Percentiles rank a stretch among this genome's conserved stretches.
These are phyloP conservation scores for Penicillium mononematosum DNA, from an alignment of 495 filamentous ascomycete genomes.

Conservation along the genomic window DNA sequence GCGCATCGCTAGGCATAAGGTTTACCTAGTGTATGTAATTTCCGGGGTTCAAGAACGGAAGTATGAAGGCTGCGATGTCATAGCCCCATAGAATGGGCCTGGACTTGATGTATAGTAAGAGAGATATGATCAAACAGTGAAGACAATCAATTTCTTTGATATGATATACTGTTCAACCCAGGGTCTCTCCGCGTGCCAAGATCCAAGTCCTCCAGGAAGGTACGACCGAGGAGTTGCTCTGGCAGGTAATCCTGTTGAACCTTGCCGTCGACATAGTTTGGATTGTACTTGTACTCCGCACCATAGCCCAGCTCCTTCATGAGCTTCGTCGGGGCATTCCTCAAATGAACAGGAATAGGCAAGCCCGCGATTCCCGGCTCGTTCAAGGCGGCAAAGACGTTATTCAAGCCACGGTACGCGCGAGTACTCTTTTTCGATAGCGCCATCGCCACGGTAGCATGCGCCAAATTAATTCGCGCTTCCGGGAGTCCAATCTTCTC, in stretches of 20 bases:
- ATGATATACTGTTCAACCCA: slow-evolving; percentile 32
- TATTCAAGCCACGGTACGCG: slow-evolving; percentile 78
- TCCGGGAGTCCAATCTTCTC: slow-evolving; percentile 94
- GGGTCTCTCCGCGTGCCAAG: slow-evolving; percentile 76
- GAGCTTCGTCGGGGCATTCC: slow-evolving; percentile 86
- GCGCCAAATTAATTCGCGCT: slow-evolving; percentile 86
- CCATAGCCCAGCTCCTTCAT: slow-evolving; percentile 94
- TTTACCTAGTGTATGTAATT: not conserved
- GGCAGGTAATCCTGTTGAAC: slow-evolving; percentile 91
- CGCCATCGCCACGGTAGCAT: slow-evolving; percentile 79
- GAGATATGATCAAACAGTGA: not conserved
- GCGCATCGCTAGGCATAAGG: not conserved
- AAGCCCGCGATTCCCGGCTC: slow-evolving; percentile 79
- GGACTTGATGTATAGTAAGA: not conserved
- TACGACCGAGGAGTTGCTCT: slow-evolving; percentile 61
- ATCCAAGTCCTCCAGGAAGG: slow-evolving; percentile 80
- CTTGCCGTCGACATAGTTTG: slow-evolving; percentile 78
- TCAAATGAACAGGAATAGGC: slow-evolving; percentile 80
- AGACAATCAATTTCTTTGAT: not conserved
- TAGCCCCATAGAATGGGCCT: not conserved
- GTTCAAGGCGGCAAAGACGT: slow-evolving; percentile 67
- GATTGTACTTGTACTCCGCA: slow-evolving; percentile 94
- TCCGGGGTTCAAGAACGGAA: not conserved
- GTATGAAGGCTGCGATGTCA: not conserved
- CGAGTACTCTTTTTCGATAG: slow-evolving; percentile 82